Conservation (phyloP, 805 yeast genomes). For the Kazachstania viticola region DNA sequence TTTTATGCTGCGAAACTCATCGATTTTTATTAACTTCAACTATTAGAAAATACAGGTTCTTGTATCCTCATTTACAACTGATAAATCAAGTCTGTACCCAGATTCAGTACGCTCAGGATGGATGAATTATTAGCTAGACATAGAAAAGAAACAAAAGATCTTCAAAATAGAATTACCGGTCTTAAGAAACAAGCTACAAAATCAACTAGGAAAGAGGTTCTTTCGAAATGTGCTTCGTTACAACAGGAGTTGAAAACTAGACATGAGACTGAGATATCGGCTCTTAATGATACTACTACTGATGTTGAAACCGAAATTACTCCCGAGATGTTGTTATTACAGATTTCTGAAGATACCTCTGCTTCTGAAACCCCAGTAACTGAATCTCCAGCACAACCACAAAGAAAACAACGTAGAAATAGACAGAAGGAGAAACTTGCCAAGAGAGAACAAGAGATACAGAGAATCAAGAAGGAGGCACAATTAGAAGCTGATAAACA, state of each 20-base stretch:
- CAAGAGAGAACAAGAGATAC: constrained; percentile 58
- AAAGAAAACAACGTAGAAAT: constrained; percentile 41
- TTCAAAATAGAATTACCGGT: constrained; percentile 56
- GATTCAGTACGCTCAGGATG: too few species aligned
- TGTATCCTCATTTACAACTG: too few species aligned
- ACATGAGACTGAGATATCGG: constrained; percentile 42
- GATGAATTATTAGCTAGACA: constrained; percentile 37
- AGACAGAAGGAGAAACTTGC: constrained; percentile 79
- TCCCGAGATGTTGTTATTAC: constrained; percentile 58
- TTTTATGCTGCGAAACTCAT: too few species aligned
- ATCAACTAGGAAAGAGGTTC: constrained; percentile 59
- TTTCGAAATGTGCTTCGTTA: constrained; percentile 45
- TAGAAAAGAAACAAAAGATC: constrained; percentile 54
- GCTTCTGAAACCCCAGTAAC: constrained; percentile 3
- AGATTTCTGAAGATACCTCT: constrained; percentile 33
- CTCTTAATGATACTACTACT: constrained; percentile 1
- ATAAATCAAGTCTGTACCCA: too few species aligned
- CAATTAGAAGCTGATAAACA: constrained; percentile 50
- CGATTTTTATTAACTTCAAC: too few species aligned
- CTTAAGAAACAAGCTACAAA: constrained; percentile 77
- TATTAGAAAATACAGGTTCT: too few species aligned
- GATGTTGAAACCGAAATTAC: constrained; percentile 35
- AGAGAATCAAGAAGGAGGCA: constrained; percentile 55
- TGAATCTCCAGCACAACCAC: constrained; percentile 6
- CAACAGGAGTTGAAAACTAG: constrained; percentile 42